Evolutionary conservation across 2,329 filamentous ascomycete species (phyloP).

Genomic region (Alternaria sp.): DNA sequence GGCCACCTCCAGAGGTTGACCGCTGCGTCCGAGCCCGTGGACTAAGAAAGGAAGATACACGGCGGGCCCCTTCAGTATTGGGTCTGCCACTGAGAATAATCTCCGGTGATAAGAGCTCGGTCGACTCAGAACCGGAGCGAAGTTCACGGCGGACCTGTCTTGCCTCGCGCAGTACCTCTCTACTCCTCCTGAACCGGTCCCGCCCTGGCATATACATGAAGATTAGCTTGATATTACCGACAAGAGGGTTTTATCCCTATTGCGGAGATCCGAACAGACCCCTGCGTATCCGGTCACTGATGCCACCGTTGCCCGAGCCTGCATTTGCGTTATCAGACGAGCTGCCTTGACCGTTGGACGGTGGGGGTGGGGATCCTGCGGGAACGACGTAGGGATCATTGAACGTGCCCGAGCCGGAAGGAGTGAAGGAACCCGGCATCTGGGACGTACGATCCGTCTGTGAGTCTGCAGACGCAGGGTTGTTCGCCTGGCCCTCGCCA

Average conservation of each 20-base stretch:
- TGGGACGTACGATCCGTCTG: slow-evolving; percentile 14
- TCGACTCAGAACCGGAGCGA: background rate
- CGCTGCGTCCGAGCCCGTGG: background rate
- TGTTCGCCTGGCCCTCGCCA: slow-evolving; percentile 24
- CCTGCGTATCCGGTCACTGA: slow-evolving; percentile 41
- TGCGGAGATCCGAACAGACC: slow-evolving; percentile 42
- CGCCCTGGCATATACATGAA: background rate
- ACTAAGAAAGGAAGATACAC: slow-evolving; percentile 2
- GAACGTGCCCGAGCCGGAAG: slow-evolving; percentile 23
- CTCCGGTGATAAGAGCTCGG: background rate
- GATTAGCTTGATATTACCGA: slow-evolving; percentile 6
- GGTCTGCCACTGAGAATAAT: background rate
- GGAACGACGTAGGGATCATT: slow-evolving; percentile 28
- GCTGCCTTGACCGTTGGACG: slow-evolving; percentile 4
- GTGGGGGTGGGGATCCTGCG: slow-evolving; percentile 15
- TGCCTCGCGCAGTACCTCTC: slow-evolving; percentile 2
- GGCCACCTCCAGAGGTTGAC: slow-evolving; percentile 2
- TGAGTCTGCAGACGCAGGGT: slow-evolving; percentile 3
- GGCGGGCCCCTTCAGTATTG: background rate
- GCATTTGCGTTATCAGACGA: slow-evolving; percentile 16
- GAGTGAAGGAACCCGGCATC: slow-evolving; percentile 41
- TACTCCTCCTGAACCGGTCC: slow-evolving; percentile 2
- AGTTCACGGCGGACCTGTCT: background rate
- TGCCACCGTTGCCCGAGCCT: slow-evolving; percentile 21
- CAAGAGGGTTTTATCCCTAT: slow-evolving; percentile 12